Evolutionary conservation across 164 flowering plant genomes (phyloP), one percentile per base, ranked within the genome.

Genomic region (Aristolochia fimbriata): DNA sequence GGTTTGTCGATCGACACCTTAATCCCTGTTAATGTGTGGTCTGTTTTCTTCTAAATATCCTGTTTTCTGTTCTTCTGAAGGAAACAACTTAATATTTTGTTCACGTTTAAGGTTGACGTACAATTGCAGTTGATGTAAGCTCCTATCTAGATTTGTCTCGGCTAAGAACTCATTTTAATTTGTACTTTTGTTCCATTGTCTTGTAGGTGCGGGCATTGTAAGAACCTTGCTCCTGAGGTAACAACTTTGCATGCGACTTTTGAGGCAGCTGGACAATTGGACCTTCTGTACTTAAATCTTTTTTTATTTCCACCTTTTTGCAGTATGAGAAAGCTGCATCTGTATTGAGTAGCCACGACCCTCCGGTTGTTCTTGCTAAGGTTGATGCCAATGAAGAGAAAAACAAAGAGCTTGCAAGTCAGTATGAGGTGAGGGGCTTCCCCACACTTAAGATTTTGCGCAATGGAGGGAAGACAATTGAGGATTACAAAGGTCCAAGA

Each of bases 191-290:
- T 24, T 51, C 47, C 7, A n/a, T 62, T 12, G 1, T 53, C 13
- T 53, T 53, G 4, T 21, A 91, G 98, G 98, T 91, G 98, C 63
- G 96, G 96, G 16, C 96, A 87, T 65, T 91, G 98, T 73, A 87
- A 91, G 79, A 83, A 72, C 9, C 96, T 91, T 62, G 95, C 92
- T 66, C 98, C 98, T n/a, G 91, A 87, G 93, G 98, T 91, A 78
- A 56, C 20, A n/a, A 15, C 7, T 49, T 37, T 37, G 12, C 43
- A 37, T 37, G 43, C 8, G 43, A 23, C 54, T 14, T 47, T 48
- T 55, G 55, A 31, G 52, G 11, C 17, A 30, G 2, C 10, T 30
- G 9, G 23, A 3, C 52, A 17, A 4, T 17, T 49, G 52, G 16
- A 17, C 20, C 65, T 10, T 21, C 53, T 45, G 7, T 6, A 51